Percentiles rank a stretch among this genome's conserved stretches.
Evolutionary conservation across 768 basidiomycete species (phyloP).

Genomic region (Mycena polygramma): DNA sequence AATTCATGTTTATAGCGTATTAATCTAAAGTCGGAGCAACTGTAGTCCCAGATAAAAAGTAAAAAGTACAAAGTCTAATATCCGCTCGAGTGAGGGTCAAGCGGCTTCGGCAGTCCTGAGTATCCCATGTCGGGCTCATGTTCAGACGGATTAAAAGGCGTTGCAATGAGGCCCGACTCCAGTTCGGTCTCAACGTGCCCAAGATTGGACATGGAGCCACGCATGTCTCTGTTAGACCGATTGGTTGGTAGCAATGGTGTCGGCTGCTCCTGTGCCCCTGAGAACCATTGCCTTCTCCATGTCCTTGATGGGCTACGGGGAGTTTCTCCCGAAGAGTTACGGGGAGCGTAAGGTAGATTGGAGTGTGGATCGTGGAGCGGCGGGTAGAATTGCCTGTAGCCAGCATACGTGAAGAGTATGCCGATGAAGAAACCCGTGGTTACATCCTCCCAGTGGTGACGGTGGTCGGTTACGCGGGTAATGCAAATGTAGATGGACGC

Average conservation of each 20-base stretch:
- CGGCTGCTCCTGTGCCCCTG: conserved; percentile 21
- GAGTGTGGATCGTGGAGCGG: conserved; percentile 40
- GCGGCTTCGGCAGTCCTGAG: conserved; percentile 26
- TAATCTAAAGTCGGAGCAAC: conserved; percentile 9
- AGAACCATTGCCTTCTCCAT: conserved; percentile 21
- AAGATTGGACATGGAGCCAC: conserved; percentile 29
- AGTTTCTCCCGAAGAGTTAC: conserved; percentile 6
- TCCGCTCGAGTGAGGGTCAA: conserved; percentile 11
- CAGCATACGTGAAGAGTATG: conserved; percentile 33
- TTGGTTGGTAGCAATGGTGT: conserved; percentile 34
- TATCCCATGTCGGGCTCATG: conserved; percentile 21
- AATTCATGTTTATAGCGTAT: neutral
- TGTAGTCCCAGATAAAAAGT: conserved; percentile 21
- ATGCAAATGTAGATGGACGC: conserved; percentile 42
- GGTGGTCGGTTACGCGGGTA: conserved; percentile 43
- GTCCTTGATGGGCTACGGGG: conserved; percentile 14
- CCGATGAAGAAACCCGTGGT: conserved; percentile 38
- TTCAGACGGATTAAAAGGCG: conserved; percentile 26
- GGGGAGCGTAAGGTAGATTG: conserved; percentile 38
- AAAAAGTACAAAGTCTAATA: conserved; percentile 9
- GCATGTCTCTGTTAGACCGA: conserved; percentile 15
- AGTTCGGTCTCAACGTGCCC: conserved; percentile 35
- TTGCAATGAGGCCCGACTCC: conserved; percentile 32
- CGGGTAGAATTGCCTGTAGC: conserved; percentile 44
- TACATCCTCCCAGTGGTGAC: conserved; percentile 41